phyloP scores from a whole-genome alignment of 2,329 filamentous ascomycete genomes.

The Ascochyta viciae-villosae region DNA sequence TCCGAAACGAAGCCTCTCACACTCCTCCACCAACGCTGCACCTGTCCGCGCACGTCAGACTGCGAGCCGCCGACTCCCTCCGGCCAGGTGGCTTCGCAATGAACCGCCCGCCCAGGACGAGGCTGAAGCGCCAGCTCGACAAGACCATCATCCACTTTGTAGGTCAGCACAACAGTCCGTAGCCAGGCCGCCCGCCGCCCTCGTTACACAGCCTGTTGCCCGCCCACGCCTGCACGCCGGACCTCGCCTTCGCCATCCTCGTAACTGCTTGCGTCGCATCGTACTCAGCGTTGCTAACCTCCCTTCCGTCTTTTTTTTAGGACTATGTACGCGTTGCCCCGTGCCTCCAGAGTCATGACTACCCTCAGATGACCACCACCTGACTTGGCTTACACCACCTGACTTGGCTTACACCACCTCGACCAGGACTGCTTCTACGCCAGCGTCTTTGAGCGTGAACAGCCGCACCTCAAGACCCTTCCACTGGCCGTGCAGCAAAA shows the following conservation, averaged over 20 bases:
- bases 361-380: constrained; percentile 9
- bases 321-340: constrained; percentile 37
- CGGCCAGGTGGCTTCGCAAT: constrained; percentile 14
- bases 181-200: constrained; percentile 23
- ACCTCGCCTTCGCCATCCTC: constrained; percentile 20
- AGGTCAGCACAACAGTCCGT: constrained; percentile 20
- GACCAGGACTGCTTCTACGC: constrained; percentile 94
- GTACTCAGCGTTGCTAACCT: constrained; percentile 33
- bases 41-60: constrained; percentile 3
- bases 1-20: constrained; percentile 11
- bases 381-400: constrained; percentile 23
- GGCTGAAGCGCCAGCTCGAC: constrained; percentile 38
- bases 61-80: constrained; percentile 19
- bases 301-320: constrained; percentile 25
- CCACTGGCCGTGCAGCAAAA: constrained; percentile 91
- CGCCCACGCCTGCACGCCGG: constrained; percentile 17
- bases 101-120: constrained; percentile 17
- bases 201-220: constrained; percentile 26
- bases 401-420: constrained; percentile 43
- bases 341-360: constrained; percentile 14
- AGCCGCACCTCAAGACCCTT: constrained; percentile 72
- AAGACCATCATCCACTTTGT: constrained; percentile 85
- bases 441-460: constrained; percentile 83
- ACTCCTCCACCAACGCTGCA: constrained; percentile 16
- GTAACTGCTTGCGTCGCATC: constrained; percentile 21